Conservation (phyloP, 1,139 yeast species). For the Debaryomyces subglobosus region DNA sequence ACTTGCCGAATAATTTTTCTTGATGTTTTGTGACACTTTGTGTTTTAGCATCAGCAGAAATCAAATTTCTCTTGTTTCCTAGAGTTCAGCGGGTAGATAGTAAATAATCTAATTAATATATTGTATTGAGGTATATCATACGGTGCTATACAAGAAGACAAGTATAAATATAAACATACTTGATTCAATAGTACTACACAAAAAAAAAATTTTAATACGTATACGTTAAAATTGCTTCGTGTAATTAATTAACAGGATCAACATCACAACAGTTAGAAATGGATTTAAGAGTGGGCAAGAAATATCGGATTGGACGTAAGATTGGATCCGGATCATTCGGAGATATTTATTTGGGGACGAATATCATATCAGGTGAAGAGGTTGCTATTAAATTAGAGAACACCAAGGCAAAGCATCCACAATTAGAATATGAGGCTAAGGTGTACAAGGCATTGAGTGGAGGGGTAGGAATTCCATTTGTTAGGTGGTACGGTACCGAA, state of each 20-base stretch:
- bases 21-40: conserved; percentile 6
- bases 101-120: conserved; percentile 3
- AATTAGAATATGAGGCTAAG: conserved; percentile 93
- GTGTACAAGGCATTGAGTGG: conserved; percentile 94
- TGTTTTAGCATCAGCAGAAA: neutral
- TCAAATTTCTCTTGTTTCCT: conserved; percentile 6
- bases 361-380: conserved; percentile 94
- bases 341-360: conserved; percentile 91
- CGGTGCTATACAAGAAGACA: neutral
- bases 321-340: conserved; percentile 98
- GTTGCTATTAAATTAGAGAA: conserved; percentile 95
- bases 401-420: conserved; percentile 92
- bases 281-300: conserved; percentile 93
- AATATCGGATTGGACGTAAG: conserved; percentile 92
- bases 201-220: neutral
- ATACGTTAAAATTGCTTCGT: neutral
- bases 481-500: conserved; percentile 96
- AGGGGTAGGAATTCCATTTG: conserved; percentile 96
- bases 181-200: neutral
- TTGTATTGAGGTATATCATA: neutral
- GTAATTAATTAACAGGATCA: neutral
- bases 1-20: conserved; percentile 1
- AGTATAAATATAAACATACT: neutral
- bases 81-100: conserved; percentile 3
- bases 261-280: conserved; percentile 20